A percentile compares a stretch with the other conserved stretches of the same genome.
Conservation (phyloP, 768 basidiomycete species). For the Leccinum boreale region DNA sequence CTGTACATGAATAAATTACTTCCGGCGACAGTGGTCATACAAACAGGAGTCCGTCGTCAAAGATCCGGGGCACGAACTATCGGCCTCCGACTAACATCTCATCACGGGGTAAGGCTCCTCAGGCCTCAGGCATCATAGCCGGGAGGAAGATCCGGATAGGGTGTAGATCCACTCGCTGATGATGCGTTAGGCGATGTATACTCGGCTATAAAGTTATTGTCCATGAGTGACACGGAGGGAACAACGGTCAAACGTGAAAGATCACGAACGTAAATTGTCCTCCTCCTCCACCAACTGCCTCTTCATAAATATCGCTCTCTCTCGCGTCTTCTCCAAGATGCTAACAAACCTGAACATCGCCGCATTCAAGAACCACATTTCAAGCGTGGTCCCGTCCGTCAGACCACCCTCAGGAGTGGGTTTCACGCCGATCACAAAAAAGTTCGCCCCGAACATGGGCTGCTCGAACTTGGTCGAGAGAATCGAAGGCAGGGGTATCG, state of each 20-base stretch:
- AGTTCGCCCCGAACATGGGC: conserved; percentile 69
- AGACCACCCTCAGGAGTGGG: conserved; percentile 69
- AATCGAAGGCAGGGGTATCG: conserved; percentile 60
- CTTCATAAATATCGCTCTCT: conserved; percentile 73
- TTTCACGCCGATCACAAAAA: conserved; percentile 60
- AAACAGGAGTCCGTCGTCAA: background rate
- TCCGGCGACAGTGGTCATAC: background rate
- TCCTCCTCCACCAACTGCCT: conserved; percentile 43
- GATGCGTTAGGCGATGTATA: conserved; percentile 27
- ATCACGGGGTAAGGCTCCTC: background rate
- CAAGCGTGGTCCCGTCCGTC: conserved; percentile 57
- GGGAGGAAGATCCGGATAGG: conserved; percentile 28
- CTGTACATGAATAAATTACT: background rate
- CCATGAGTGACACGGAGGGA: background rate
- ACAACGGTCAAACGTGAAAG: background rate
- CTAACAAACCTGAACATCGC: conserved; percentile 74
- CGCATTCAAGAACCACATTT: conserved; percentile 64
- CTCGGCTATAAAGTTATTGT: conserved; percentile 18
- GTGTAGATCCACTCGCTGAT: conserved; percentile 11
- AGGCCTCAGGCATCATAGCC: conserved; percentile 26
- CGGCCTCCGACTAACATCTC: background rate
- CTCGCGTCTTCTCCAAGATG: conserved; percentile 72
- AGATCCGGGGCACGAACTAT: background rate
- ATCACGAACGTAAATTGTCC: conserved; percentile 29
- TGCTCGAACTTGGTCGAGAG: conserved; percentile 72